Evolutionary conservation across 2,329 filamentous ascomycete genomes (phyloP).

Genomic region (Phialophora chinensis): DNA sequence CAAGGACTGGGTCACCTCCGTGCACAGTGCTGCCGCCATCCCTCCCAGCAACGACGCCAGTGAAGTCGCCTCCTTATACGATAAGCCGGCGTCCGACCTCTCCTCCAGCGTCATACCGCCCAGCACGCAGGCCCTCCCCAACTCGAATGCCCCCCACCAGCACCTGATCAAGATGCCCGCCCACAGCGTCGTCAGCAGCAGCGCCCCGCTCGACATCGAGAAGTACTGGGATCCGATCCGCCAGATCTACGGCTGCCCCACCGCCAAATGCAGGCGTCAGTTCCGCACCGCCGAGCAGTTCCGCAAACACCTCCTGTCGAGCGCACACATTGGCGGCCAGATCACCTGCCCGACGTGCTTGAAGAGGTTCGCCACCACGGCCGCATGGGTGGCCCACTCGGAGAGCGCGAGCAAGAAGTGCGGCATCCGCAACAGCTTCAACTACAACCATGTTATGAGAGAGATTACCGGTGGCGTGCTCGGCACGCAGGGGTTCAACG

Average conservation of each 20-base stretch:
- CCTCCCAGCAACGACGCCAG: conserved; percentile 23
- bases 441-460: conserved; percentile 46
- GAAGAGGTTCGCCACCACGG: conserved; percentile 46
- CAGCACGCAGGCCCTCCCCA: background rate
- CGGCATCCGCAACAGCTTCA: conserved; percentile 41
- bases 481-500: conserved; percentile 42
- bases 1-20: conserved; percentile 25
- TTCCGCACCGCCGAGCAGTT: conserved; percentile 42
- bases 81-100: conserved; percentile 21
- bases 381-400: conserved; percentile 50
- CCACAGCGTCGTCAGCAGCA: conserved; percentile 27
- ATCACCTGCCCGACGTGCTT: conserved; percentile 50
- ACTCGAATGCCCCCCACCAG: conserved; percentile 3
- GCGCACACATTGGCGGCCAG: conserved; percentile 38
- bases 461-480: conserved; percentile 49
- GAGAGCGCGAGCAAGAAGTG: conserved; percentile 48
- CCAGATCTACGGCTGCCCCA: conserved; percentile 45
- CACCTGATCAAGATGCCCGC: conserved; percentile 27
- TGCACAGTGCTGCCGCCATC: conserved; percentile 4
- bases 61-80: conserved; percentile 30
- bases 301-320: conserved; percentile 44
- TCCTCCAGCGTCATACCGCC: conserved; percentile 16
- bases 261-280: conserved; percentile 40
- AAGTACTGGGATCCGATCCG: conserved; percentile 44
- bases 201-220: conserved; percentile 38